A percentile compares a stretch with the other conserved stretches of the same genome.
Evolutionary conservation across 805 yeast genomes (phyloP).

Genomic region (Spathaspora gorwiae): DNA sequence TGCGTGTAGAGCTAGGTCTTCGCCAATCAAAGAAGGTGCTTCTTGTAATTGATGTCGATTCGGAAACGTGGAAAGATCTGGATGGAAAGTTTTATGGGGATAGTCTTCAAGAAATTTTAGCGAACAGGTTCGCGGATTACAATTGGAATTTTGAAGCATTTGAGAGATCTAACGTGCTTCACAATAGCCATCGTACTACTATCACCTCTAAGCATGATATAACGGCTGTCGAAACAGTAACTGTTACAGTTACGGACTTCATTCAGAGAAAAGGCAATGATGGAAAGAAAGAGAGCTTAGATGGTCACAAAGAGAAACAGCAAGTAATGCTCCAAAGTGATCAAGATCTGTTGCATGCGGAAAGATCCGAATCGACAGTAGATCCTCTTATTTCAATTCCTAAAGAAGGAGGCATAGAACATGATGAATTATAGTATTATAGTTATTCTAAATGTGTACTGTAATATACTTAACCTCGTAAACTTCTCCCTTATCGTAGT

Average conservation of each 20-base stretch:
- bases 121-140: conserved; percentile 16
- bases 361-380: not conserved
- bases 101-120: conserved; percentile 12
- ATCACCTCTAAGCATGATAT: not conserved
- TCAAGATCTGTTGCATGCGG: not conserved
- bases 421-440: conserved; percentile 4
- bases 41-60: conserved; percentile 23
- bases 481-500: not conserved
- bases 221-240: conserved; percentile 2
- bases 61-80: conserved; percentile 24
- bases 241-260: conserved; percentile 5
- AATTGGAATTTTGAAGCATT: conserved; percentile 26
- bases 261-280: no score
- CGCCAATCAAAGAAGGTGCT: conserved; percentile 9
- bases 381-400: not conserved
- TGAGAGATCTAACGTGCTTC: not conserved
- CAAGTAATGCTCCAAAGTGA: no score
- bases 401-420: not conserved
- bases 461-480: not conserved
- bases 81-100: conserved; percentile 16
- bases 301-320: no score
- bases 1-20: conserved; percentile 24
- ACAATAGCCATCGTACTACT: not conserved
- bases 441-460: not conserved
- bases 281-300: no score